Base-by-base conservation (phyloP, 495 filamentous ascomycete species). In the Podospora tetraspora region DNA sequence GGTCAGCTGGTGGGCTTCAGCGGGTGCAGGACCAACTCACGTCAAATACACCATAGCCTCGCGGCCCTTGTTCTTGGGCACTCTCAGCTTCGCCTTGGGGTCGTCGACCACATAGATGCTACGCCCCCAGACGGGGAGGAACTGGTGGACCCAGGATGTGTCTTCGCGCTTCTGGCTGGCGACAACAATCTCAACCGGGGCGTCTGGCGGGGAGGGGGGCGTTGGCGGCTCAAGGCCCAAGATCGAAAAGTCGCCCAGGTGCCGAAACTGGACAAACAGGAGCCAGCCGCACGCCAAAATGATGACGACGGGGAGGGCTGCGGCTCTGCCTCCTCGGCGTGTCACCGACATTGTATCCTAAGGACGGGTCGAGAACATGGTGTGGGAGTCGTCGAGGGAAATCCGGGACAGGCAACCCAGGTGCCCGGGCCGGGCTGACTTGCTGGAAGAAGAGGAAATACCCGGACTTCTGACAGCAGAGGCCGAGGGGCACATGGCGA, bases 21-120 rank as follows among this genome's bases (percentile, higher is more conserved):
- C 83, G 37, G 79, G 78, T 23, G 81, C 77, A 59, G 82, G 21
- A 27, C 84, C 25, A 3, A 77, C 75, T 69, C 72, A 87, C 67
- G 84, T 88, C 0, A 89, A 73, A 73, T 87, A 88, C 6, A 85
- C 82, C 85, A 89, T 88, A 12, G 84, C 86, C 75, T 91, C 88
- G 68, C 83, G 82, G 5, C 88, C 87, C 72, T 87, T 88, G 73
- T 88, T 89, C 4, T 66, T 66, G 5, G 84, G 82, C 6, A 86
- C 80, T 0, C 78, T 83, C 22, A 84, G 74, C 3, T 61, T 37
- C 3, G 79, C 77, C 2, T 62, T 22, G 8, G 75, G 71, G 62
- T 82, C 77, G 70, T 88, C 82, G 11, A 81, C 82, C 8, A 82
- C 76, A 73, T 87, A 88, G 62, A 86, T 77, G 66, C 80, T 82